Evolutionary conservation across 2,329 filamentous ascomycete species (phyloP), one percentile per base, ranked within the genome.

Genomic region (Epichloe gansuensis): DNA sequence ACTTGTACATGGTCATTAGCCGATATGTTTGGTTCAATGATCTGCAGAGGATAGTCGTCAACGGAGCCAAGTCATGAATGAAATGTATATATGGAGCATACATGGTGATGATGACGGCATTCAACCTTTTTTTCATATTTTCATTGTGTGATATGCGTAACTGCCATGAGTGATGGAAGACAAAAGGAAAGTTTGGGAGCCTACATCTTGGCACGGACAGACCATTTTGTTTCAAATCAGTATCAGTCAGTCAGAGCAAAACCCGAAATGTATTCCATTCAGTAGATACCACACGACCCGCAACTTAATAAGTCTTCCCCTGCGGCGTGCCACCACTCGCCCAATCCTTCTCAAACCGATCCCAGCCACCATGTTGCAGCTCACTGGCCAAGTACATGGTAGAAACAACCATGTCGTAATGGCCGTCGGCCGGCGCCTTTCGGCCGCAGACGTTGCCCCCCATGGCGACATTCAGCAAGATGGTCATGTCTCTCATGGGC

Each of bases 381-480:
- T 75, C 74, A 43, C 76, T 75, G 35, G 67, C 70, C 69, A 81
- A 69, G 56, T 70, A 73, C 47, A 82, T 55, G 25, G 70, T 68
- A 52, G 76, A 73, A 0, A 82, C 66, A 2, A 79, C 70, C 63
- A 81, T 70, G 52, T 81, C 78, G 58, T 82, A 81, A 23, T 66
- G 63, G 0, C 78, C 78, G 56, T 80, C 72, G 0, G 58, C 62
- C 0, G 78, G 78, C 13, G 68, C 63, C 58, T 70, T 71, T 0
- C 76, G 77, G 15, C 70, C 63, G 56, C 77, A 80, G 5, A 81
- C 78, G 53, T 76, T 80, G 0, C 78, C 78, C 0, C 78, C 78
- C 74, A 82, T 80, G 1, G 78, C 78, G n/a, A 82, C 69, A 53
- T 82, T 82, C 17, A 82, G 69, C 54, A 81, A 63, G 8, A 82